Conservation (phyloP, 148 eudicot species). For the Cornus controversa region DNA sequence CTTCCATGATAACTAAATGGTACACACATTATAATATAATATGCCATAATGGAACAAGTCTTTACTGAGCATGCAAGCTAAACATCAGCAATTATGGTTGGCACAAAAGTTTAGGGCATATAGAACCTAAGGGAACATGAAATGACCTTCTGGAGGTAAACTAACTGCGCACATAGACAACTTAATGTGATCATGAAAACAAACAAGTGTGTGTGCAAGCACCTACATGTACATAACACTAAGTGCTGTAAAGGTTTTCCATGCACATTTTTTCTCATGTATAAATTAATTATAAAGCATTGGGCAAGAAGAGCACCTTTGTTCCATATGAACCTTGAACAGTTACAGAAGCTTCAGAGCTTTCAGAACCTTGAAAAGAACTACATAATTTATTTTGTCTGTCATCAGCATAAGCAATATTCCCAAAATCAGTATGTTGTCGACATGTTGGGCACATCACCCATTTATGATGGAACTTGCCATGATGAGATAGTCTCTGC, state of each 20-base stretch:
- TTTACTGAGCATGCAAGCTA: not conserved
- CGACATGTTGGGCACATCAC: constrained; percentile 95
- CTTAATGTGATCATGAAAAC: not conserved
- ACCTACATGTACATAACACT: not conserved
- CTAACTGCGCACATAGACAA: not conserved
- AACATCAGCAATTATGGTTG: not conserved
- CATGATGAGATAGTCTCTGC: constrained; percentile 27
- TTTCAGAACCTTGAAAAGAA: constrained; percentile 27
- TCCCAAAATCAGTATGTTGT: constrained; percentile 64
- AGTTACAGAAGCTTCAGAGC: constrained; percentile 55
- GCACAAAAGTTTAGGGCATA: not conserved
- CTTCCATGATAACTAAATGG: not conserved
- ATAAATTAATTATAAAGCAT: not conserved
- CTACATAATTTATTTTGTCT: constrained; percentile 23
- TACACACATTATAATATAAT: not conserved
- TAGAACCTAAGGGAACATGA: constrained; percentile 4
- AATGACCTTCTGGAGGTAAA: not conserved
- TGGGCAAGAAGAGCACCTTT: constrained; percentile 47
- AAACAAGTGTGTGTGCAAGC: not conserved
- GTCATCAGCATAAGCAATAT: constrained; percentile 89
- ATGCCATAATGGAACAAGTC: no score
- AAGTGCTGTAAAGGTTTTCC: not conserved
- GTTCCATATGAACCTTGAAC: constrained; percentile 96
- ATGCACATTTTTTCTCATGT: not conserved
- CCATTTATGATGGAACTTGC: constrained; percentile 51